phyloP scores from a whole-genome alignment of 2,329 filamentous ascomycete genomes.

The Fusarium sp. region DNA sequence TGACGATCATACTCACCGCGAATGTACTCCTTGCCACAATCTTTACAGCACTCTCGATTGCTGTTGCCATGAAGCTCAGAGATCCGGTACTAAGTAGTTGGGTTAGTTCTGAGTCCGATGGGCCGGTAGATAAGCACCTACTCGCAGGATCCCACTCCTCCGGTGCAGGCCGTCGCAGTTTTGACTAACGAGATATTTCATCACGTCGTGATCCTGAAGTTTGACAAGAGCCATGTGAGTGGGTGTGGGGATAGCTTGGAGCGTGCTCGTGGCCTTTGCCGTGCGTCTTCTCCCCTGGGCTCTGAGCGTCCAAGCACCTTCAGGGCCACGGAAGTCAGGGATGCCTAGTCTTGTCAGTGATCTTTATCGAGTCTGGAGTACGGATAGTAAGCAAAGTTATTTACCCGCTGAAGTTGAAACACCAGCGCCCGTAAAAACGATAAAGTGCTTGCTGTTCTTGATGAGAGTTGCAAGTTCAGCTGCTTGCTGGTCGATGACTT shows the following conservation, averaged over 20 bases:
- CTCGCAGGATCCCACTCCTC: slow-evolving; percentile 58
- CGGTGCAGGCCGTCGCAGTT: slow-evolving; percentile 55
- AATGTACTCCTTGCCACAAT: slow-evolving; percentile 59
- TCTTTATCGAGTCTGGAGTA: fast-evolving
- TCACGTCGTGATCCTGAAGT: slow-evolving; percentile 53
- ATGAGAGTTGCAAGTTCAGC: slow-evolving; percentile 52
- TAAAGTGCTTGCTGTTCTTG: slow-evolving; percentile 56
- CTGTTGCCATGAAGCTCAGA: slow-evolving; percentile 62
- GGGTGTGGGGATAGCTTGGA: slow-evolving; percentile 58
- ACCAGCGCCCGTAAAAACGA: slow-evolving; percentile 60
- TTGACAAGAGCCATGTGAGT: slow-evolving; percentile 61
- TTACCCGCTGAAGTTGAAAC: slow-evolving; percentile 59
- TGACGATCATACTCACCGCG: slow-evolving; percentile 46
- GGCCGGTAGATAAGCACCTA: slow-evolving; percentile 22
- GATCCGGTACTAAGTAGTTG: slow-evolving; percentile 51
- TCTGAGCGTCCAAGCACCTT: slow-evolving; percentile 58
- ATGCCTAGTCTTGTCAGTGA: slow-evolving; percentile 49
- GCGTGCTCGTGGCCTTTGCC: slow-evolving; percentile 49
- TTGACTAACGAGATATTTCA: slow-evolving; percentile 59
- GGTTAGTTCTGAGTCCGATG: fast-evolving
- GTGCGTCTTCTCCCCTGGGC: slow-evolving; percentile 55
- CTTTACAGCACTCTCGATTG: slow-evolving; percentile 57
- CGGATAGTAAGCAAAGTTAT: neutral
- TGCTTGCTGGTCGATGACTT: slow-evolving; percentile 50
- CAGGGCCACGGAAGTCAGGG: slow-evolving; percentile 60